phyloP scores from a whole-genome alignment of 169 alveolate genomes.

The Plasmodium blacklocki region DNA sequence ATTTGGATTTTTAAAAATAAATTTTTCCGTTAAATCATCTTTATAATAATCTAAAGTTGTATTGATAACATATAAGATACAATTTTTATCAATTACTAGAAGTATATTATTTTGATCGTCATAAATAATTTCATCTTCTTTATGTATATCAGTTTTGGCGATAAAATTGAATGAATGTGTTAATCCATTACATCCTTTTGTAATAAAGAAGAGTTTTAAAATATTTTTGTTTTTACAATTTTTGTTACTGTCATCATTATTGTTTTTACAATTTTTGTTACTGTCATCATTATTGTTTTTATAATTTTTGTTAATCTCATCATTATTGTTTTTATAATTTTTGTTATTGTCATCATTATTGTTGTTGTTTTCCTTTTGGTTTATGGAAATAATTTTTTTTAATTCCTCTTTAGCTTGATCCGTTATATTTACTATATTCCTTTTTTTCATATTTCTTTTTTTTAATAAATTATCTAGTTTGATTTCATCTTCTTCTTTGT shows the following conservation, averaged over 20 bases:
- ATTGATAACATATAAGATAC: conserved; percentile 53
- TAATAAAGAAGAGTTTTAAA: conserved; percentile 37
- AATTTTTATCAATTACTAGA: conserved; percentile 57
- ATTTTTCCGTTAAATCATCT: conserved; percentile 61
- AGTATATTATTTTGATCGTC: conserved; percentile 37
- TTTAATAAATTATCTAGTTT: conserved; percentile 39
- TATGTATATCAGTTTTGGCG: conserved; percentile 22
- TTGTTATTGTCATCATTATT: conserved; percentile 17
- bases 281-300: too few relatives aligned
- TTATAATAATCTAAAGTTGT: conserved; percentile 60
- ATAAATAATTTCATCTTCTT: conserved; percentile 51
- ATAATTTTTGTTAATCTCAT: not conserved
- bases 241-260: too few relatives aligned
- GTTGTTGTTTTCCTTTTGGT: conserved; percentile 27
- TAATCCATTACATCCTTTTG: conserved; percentile 72
- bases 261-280: too few relatives aligned
- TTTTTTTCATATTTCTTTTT: conserved; percentile 51
- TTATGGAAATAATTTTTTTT: conserved; percentile 24
- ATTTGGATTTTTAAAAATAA: conserved; percentile 67
- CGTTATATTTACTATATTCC: conserved; percentile 53
- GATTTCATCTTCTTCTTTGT: conserved; percentile 14
- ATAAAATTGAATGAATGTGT: conserved; percentile 59
- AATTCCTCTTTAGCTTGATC: conserved; percentile 47
- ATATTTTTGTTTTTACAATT: too few relatives aligned
- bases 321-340: conserved; percentile 23